phyloP scores from a whole-genome alignment of 2,329 filamentous ascomycete species.

The Gnomoniopsis smithogilvyi region DNA sequence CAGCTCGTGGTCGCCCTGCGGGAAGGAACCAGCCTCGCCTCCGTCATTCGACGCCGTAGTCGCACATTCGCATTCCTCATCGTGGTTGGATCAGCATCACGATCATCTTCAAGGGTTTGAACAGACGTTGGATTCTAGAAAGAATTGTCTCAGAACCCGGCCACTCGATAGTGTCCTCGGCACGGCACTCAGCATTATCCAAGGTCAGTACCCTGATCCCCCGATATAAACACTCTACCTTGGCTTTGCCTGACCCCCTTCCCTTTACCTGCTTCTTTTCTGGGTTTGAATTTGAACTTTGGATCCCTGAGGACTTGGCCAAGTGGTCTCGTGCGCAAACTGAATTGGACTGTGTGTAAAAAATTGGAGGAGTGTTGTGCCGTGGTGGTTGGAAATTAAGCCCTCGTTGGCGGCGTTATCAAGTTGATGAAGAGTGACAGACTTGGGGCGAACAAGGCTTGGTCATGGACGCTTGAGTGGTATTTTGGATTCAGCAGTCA shows the following conservation, averaged over 20 bases:
- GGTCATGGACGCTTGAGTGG: neutral
- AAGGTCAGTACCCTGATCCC: conserved; percentile 14
- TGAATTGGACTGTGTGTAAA: neutral
- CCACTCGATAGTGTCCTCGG: conserved; percentile 1
- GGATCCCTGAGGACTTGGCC: neutral
- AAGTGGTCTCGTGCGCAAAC: neutral
- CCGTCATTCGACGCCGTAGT: neutral
- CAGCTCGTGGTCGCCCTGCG: no score
- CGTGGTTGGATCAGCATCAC: neutral
- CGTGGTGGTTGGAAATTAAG: neutral
- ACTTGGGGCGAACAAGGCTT: neutral
- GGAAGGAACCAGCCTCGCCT: conserved; percentile 10
- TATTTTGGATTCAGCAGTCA: no score
- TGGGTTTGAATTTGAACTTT: neutral
- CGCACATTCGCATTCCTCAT: conserved; percentile 4
- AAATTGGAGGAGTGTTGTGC: neutral
- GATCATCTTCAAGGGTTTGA: neutral
- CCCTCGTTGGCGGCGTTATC: neutral
- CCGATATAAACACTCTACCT: neutral
- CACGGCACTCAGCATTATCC: neutral
- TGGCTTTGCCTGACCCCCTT: neutral
- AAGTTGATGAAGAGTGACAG: neutral
- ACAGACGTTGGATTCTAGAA: neutral
- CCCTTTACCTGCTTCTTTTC: neutral
- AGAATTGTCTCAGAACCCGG: conserved; percentile 8